phyloP scores from a whole-genome alignment of 225 moss, liverwort and hornwort genomes.

The Sphagnum contortum region DNA sequence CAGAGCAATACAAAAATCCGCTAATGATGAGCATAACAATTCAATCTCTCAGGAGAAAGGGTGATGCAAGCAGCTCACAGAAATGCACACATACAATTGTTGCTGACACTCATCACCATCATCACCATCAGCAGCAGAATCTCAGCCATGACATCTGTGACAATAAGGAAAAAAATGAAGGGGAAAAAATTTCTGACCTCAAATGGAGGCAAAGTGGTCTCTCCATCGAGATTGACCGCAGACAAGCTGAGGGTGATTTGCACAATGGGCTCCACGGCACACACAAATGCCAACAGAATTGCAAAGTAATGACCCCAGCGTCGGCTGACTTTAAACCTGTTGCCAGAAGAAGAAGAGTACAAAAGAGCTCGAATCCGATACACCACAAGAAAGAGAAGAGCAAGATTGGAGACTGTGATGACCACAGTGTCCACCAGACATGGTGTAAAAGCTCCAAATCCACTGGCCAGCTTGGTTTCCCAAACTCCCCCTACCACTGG shows the following conservation, averaged over 20 bases:
- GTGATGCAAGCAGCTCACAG: no score
- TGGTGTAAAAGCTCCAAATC: conserved; percentile 53
- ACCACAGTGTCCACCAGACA: conserved; percentile 47
- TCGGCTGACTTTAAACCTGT: conserved; percentile 38
- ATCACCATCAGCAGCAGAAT: no score
- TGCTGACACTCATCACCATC: no score
- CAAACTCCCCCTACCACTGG: conserved; percentile 40
- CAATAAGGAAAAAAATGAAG: neutral
- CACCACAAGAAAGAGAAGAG: conserved; percentile 27
- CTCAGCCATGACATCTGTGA: no score
- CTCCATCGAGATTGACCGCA: conserved; percentile 44
- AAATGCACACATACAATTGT: no score
- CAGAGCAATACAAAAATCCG: no score
- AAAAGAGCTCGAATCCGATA: conserved; percentile 38
- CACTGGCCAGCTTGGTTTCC: conserved; percentile 41
- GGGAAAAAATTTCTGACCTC: conserved; percentile 22
- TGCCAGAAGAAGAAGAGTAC: conserved; percentile 23
- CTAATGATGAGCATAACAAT: no score
- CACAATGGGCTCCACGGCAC: conserved; percentile 38
- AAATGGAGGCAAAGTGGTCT: conserved; percentile 37
- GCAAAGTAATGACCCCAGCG: conserved; percentile 30
- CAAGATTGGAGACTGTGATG: conserved; percentile 26
- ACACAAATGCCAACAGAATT: conserved; percentile 37
- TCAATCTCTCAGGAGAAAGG: no score
- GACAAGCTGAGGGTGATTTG: conserved; percentile 46